Base-by-base conservation (phyloP, 352 stramenopile species). In the Aphanomyces euteiches region DNA sequence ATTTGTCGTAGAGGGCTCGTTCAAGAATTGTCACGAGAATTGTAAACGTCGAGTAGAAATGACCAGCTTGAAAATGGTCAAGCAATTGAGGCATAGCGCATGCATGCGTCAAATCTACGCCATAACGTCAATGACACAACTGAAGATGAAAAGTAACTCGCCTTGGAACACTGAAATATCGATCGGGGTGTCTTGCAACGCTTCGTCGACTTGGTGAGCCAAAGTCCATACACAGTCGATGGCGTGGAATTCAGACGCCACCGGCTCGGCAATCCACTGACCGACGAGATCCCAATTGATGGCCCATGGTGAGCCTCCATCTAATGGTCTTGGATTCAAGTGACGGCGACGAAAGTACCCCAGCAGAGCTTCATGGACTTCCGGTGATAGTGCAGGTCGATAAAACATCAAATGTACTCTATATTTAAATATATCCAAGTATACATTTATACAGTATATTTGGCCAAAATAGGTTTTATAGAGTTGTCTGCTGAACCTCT, bases 221-320 rank as follows among this genome's bases (percentile, higher is more conserved):
- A 69, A 13, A 10, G 28, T 58, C 63, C 63, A 69, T 17, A 43
- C 63, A 15, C 63, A 69, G 50, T 69, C 63, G 36, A 58, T 43
- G 47, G 21, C 47, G 45, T 69, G 47, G 45, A 36, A 58, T 13
- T 10, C 40, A 21, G 60, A 19, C 13, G 47, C n/a, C 7, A 28
- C 21, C 21, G 28, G n/a, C 7, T 7, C 28, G 34, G 4, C 34
- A 41, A 69, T 48, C 4, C 19, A 50, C 13, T 50, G 15, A 4
- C 0, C 63, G 8, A 68, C 8, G 47, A 17, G 21, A 15, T 17
- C 39, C 60, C 60, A 68, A 5, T 53, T 19, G 13, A 53, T n/a
- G 13, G 45, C 1, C 45, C 13, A 53, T 53, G 45, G n/a, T 53
- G 45, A 28, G 28, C 28, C 28, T 28, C 28, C 28, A 28, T 28